phyloP scores from a whole-genome alignment of 2,329 filamentous ascomycete species.

The Pseudocercospora fijiensis region DNA sequence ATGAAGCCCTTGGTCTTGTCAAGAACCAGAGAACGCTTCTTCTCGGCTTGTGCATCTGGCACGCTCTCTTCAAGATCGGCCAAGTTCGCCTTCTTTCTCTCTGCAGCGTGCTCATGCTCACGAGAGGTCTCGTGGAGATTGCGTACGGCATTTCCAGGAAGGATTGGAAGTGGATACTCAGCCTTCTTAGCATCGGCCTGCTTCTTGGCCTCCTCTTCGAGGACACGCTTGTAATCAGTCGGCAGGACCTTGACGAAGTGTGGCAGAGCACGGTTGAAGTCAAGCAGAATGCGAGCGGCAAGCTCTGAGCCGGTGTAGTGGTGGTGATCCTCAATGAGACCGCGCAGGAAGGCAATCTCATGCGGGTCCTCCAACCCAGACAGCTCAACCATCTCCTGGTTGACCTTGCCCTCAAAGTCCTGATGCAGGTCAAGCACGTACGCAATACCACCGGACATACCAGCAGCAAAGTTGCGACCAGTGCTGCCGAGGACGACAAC shows the following conservation, averaged over 20 bases:
- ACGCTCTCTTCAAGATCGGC: slow-evolving; percentile 89
- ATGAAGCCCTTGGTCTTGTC: slow-evolving; percentile 98
- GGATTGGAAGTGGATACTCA: slow-evolving; percentile 75
- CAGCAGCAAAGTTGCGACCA: slow-evolving; percentile 94
- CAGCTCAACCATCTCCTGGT: slow-evolving; percentile 95
- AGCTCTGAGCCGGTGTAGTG: slow-evolving; percentile 97
- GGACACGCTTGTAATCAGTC: slow-evolving; percentile 91
- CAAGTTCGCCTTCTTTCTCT: slow-evolving; percentile 67
- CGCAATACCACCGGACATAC: slow-evolving; percentile 97
- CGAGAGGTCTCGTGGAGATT: slow-evolving; percentile 54
- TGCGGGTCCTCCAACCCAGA: slow-evolving; percentile 77
- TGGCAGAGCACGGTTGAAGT: slow-evolving; percentile 87
- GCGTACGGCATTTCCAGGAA: slow-evolving; percentile 64
- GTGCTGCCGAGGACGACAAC: slow-evolving; percentile 82
- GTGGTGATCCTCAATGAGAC: slow-evolving; percentile 93
- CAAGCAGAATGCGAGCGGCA: slow-evolving; percentile 86
- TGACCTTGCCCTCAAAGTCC: slow-evolving; percentile 90
- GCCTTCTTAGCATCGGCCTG: slow-evolving; percentile 80
- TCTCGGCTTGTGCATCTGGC: slow-evolving; percentile 78
- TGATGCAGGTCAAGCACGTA: slow-evolving; percentile 88
- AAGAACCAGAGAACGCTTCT: slow-evolving; percentile 86
- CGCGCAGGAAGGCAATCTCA: slow-evolving; percentile 86
- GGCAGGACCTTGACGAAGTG: slow-evolving; percentile 93
- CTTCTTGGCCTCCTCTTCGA: slow-evolving; percentile 82
- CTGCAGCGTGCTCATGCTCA: slow-evolving; percentile 58